Conservation (phyloP, 129 eudicot species). For the Escallonia rubra region DNA sequence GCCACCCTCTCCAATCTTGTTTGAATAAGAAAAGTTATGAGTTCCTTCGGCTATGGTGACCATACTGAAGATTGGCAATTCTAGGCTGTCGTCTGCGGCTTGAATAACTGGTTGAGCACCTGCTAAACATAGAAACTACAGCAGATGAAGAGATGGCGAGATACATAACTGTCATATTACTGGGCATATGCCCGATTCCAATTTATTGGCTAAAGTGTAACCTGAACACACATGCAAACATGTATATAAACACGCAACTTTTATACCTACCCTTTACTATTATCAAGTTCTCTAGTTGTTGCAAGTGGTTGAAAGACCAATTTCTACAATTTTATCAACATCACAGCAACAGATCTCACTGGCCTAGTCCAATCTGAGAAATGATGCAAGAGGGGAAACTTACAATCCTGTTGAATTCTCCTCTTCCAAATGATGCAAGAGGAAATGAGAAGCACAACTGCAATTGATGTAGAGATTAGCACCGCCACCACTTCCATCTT, state of each 20-base stretch:
- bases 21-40: not conserved
- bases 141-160: not conserved
- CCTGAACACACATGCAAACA: no score
- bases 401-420: not conserved
- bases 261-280: not conserved
- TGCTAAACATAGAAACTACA: not conserved
- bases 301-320: no score
- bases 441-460: not conserved
- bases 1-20: slow-evolving; percentile 1
- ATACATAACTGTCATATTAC: not conserved
- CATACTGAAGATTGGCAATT: not conserved
- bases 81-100: not conserved
- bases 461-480: not conserved
- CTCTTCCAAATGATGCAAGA: not conserved
- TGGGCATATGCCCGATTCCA: not conserved
- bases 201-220: no score
- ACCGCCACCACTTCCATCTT: not conserved
- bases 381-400: no score
- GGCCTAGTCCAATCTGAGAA: no score
- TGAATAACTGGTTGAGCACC: not conserved
- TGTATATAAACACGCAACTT: no score
- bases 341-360: not conserved
- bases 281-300: no score
- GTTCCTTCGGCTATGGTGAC: not conserved
- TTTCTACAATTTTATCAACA: no score